Conservation (phyloP, 2,329 filamentous ascomycete genomes). For the Aspergillus neotritici region DNA sequence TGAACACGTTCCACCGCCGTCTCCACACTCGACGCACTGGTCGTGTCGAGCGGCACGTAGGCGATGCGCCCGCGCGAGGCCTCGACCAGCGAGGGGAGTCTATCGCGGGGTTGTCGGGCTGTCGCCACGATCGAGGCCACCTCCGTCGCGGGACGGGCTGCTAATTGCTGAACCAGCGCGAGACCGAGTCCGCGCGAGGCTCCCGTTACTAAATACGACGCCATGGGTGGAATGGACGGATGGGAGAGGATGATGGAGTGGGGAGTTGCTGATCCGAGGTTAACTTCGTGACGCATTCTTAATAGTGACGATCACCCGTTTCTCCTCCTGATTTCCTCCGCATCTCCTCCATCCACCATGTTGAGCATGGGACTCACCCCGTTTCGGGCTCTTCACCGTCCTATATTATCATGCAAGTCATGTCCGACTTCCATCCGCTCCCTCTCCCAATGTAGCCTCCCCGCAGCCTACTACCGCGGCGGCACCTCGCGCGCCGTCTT, state of each 20-base stretch:
- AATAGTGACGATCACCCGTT: no score
- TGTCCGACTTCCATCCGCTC: no score
- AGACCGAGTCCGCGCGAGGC: constrained; percentile 35
- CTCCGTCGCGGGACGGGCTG: constrained; percentile 25
- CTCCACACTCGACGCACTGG: constrained; percentile 29
- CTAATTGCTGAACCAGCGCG: constrained; percentile 27
- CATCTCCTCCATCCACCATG: no score
- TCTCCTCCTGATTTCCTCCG: no score
- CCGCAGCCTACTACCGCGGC: constrained; percentile 59
- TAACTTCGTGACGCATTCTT: no score
- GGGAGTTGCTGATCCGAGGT: no score
- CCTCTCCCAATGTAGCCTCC: constrained; percentile 31
- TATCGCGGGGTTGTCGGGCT: constrained; percentile 28
- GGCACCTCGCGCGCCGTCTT: constrained; percentile 66
- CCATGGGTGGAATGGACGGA: constrained; percentile 20
- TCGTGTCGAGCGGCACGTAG: constrained; percentile 36
- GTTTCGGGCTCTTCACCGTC: no score
- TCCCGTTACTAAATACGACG: constrained; percentile 36
- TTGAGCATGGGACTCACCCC: no score
- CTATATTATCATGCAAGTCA: no score
- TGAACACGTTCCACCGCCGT: constrained; percentile 32
- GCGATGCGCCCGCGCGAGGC: constrained; percentile 32
- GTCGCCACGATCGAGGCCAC: constrained; percentile 41
- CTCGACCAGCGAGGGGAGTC: constrained; percentile 33
- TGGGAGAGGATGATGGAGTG: no score